Conservation (phyloP, 2,329 filamentous ascomycete genomes). For the Diaporthe ampelina region DNA sequence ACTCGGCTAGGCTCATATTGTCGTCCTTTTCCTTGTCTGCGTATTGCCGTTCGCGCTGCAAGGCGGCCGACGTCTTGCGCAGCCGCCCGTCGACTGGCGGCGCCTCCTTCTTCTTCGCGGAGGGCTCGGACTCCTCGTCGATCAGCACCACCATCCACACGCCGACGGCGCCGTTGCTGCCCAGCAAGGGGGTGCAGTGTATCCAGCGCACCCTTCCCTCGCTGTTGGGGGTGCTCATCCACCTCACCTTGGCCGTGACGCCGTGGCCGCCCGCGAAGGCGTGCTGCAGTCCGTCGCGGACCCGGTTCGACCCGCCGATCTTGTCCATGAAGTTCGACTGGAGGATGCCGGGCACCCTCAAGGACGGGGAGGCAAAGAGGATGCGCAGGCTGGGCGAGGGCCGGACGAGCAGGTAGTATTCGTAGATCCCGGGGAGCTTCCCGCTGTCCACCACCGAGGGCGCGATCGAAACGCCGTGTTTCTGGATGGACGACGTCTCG, state of each 20-base stretch:
- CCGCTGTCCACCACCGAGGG: constrained; percentile 30
- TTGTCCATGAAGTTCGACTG: constrained; percentile 70
- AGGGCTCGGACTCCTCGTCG: constrained; percentile 65
- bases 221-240: constrained; percentile 59
- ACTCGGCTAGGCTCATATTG: constrained; percentile 4
- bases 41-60: constrained; percentile 5
- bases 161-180: constrained; percentile 75
- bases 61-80: constrained; percentile 4
- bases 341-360: constrained; percentile 76
- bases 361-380: constrained; percentile 76
- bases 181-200: constrained; percentile 80
- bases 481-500: constrained; percentile 17
- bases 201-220: constrained; percentile 80
- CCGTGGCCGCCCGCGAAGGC: constrained; percentile 78
- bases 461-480: constrained; percentile 40
- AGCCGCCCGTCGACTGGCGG: not conserved
- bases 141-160: constrained; percentile 85
- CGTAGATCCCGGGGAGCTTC: constrained; percentile 55
- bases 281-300: constrained; percentile 62
- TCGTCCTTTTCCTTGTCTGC: constrained; percentile 10
- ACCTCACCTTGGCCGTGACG: constrained; percentile 81
- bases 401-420: constrained; percentile 74
- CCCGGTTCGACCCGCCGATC: constrained; percentile 63
- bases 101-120: not conserved
- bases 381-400: constrained; percentile 76